Evolutionary conservation across 106 monocot species (phyloP), one percentile per base, ranked within the genome.

Genomic region (Dendrobium catenatum): DNA sequence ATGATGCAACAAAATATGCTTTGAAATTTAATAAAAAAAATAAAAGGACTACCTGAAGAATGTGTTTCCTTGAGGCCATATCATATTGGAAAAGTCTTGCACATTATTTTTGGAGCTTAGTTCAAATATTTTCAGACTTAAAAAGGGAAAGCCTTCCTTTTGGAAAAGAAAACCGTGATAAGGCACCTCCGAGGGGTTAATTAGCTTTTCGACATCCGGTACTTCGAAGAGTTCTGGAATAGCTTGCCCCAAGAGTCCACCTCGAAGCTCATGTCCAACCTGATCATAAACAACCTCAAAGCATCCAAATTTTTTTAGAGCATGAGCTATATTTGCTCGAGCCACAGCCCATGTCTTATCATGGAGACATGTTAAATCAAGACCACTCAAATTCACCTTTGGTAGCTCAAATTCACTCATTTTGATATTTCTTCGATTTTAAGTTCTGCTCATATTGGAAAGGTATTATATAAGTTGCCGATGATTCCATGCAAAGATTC

Each of bases 201-300:
- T 4, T 29, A 70, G 24, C 5, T 68, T 68, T 29, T 26, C 68
- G 26, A 68, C 4, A 2, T 1, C 56, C 0, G 56, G 56, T 20
- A 58, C 17, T 2, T 16, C 22, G 31, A 75, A 80, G 54, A 84
- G 46, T 15, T 84, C 75, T 5, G 56, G 46, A 31, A 80, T 9
- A 9, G 49, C 37, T 15, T 67, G 42, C 29, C 29, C 80, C 47
- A 84, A 80, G 33, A 80, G 75, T 2, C 9, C 49, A 18, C 76
- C 76, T 51, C 33, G 11, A 6, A 80, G 18, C n/a, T 80, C 47
- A 18, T 17, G 44, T 6, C 31, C 75, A 18, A 76, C 73, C 47
- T 5, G 37, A 37, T 37, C 37, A 37, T 37, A 37, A 3, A 46
- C n/a, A 4, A 37, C 76, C 43, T 76, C 80, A 56, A 84, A 84